Evolutionary conservation across 2,329 filamentous ascomycete species (phyloP).

Genomic region (Monilinia fructigena): DNA sequence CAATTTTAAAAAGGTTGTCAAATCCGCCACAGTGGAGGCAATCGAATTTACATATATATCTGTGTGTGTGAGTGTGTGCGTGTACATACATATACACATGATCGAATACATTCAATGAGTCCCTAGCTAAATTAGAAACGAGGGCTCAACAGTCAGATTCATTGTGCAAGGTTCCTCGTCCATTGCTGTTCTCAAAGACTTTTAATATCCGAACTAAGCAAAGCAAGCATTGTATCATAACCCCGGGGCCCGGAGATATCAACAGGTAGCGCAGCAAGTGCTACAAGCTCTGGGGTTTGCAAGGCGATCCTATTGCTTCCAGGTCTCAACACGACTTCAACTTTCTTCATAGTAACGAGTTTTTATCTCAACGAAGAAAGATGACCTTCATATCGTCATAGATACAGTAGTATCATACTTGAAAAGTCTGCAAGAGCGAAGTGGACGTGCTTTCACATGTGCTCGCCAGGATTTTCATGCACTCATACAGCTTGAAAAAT

Average conservation of each 20-base stretch:
- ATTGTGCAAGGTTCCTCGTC: no score
- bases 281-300: slow-evolving; percentile 12
- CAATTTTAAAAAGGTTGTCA: neutral
- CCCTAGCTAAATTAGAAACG: neutral
- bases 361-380: neutral
- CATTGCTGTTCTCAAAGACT: slow-evolving; percentile 16
- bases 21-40: neutral
- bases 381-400: neutral
- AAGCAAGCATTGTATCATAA: slow-evolving; percentile 20
- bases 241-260: slow-evolving; percentile 5
- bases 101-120: neutral
- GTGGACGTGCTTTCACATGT: slow-evolving; percentile 23
- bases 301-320: slow-evolving; percentile 13
- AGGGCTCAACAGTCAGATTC: neutral
- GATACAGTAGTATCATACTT: neutral
- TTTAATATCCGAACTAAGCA: slow-evolving; percentile 21
- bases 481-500: neutral
- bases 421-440: slow-evolving; percentile 11
- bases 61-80: no score
- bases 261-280: slow-evolving; percentile 13
- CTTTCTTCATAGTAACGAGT: neutral
- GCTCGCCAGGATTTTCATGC: slow-evolving; percentile 4
- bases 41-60: no score
- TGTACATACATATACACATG: no score
- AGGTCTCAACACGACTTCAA: neutral